Evolutionary conservation across 2,329 filamentous ascomycete genomes (phyloP), one percentile per base, ranked within the genome.

Genomic region (Pyricularia sp.): DNA sequence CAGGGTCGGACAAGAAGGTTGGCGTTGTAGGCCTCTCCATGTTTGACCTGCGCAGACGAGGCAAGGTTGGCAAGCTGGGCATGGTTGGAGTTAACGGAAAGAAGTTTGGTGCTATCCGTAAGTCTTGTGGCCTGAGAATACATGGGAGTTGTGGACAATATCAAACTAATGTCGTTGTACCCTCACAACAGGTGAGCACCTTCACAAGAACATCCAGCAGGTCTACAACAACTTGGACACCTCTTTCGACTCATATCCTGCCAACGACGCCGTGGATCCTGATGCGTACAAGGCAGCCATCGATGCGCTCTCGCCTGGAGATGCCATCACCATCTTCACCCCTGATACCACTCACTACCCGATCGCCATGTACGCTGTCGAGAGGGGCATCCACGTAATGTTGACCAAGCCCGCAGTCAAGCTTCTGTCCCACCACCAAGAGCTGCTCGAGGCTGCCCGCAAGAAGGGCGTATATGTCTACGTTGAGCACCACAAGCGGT

Each of bases 401-500:
- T 89, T 97, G 81, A 97, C 94, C 74, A 97, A 97, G 82, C 94
- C 94, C 14, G 94, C 94, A 30, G 93, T 95, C 71, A 94, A 97
- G 82, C 86, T 88, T 5, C 88, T 97, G 3, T 84, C 85, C 63
- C 88, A 97, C 79, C 94, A 97, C 81, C 86, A 92, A 72, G 81
- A 88, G 42, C 88, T 97, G 20, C 83, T 97, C 69, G 86, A 86
- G 67, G 91, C 89, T 28, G 88, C 92, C 6, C 84, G 85, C 72
- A 88, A 91, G 76, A 82, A 92, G 78, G 88, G 89, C 72, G 93
- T 97, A 70, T 94, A 94, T 77, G 93, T 97, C 72, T 97, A 92
- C 82, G 85, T 97, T 74, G 94, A 97, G 84, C 94, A 97, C 82
- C 94, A 97, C 86, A 97, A 97, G 84, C 92, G 94, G 69, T 97